Percentiles rank a stretch among this genome's conserved stretches.
Evolutionary conservation across 192 early-diverging fungal genomes (phyloP).

Genomic region (Thamnidium elegans): DNA sequence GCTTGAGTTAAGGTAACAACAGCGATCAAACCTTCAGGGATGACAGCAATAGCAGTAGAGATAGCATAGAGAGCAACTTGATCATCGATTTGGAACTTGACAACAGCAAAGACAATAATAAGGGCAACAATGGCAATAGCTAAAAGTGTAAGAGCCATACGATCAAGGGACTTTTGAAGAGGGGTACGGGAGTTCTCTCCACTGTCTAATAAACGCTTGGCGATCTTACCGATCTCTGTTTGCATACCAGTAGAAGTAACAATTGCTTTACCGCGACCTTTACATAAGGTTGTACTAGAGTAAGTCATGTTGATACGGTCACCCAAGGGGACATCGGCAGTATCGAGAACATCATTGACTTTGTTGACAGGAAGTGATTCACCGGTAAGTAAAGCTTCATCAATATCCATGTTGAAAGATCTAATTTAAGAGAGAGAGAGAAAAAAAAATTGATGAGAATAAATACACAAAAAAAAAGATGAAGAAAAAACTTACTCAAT

Average conservation of each 20-base stretch:
- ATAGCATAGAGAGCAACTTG: constrained; percentile 75
- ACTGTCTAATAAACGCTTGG: constrained; percentile 70
- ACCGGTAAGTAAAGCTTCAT: constrained; percentile 92
- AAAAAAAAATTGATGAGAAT: background rate
- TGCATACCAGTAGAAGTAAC: constrained; percentile 79
- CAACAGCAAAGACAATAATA: constrained; percentile 82
- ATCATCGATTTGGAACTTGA: constrained; percentile 57
- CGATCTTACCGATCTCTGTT: constrained; percentile 92
- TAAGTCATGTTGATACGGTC: constrained; percentile 94
- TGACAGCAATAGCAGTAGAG: constrained; percentile 89
- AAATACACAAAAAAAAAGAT: background rate
- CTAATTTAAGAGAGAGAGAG: constrained; percentile 50
- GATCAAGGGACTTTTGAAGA: constrained; percentile 66
- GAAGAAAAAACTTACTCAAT: constrained; percentile 27
- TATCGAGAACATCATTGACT: constrained; percentile 57
- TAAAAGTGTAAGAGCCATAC: constrained; percentile 77
- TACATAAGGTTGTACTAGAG: constrained; percentile 83
- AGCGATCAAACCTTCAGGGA: constrained; percentile 93
- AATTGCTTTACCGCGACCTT: constrained; percentile 83
- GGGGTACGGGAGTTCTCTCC: constrained; percentile 54
- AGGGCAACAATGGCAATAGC: constrained; percentile 65
- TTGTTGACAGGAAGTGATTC: constrained; percentile 86
- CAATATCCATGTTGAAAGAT: constrained; percentile 87
- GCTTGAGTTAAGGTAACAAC: constrained; percentile 95
- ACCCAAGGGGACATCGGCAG: constrained; percentile 70